Evolutionary conservation across 768 basidiomycete genomes (phyloP).

Genomic region (Gautieria morchelliformis): DNA sequence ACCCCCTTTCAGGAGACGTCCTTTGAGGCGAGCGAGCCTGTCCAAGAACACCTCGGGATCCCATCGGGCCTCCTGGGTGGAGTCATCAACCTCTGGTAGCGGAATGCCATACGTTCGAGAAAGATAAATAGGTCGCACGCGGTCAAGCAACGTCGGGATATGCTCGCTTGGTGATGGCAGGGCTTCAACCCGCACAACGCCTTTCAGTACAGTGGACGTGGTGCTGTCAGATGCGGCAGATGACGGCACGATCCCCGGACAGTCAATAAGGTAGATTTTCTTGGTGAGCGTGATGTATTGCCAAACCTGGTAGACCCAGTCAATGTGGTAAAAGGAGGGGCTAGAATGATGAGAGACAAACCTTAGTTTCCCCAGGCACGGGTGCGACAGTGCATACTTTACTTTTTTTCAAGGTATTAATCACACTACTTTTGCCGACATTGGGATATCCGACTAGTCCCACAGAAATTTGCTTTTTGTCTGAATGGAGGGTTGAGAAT

Average conservation of each 20-base stretch:
- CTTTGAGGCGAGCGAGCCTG: slow-evolving; percentile 81
- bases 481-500: slow-evolving; percentile 92
- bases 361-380: slow-evolving; percentile 94
- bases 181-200: slow-evolving; percentile 93
- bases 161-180: slow-evolving; percentile 88
- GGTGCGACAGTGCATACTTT: slow-evolving; percentile 97
- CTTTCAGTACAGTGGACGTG: slow-evolving; percentile 89
- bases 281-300: slow-evolving; percentile 97
- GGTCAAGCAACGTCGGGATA: slow-evolving; percentile 75
- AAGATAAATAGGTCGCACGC: slow-evolving; percentile 90
- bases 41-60: slow-evolving; percentile 73
- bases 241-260: slow-evolving; percentile 94
- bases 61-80: slow-evolving; percentile 36
- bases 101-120: slow-evolving; percentile 73
- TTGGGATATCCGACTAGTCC: slow-evolving; percentile 98
- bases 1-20: slow-evolving; percentile 85
- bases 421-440: slow-evolving; percentile 94
- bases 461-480: slow-evolving; percentile 99
- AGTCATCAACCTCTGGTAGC: slow-evolving; percentile 47
- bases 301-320: slow-evolving; percentile 53
- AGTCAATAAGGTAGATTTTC: slow-evolving; percentile 97
- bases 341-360: slow-evolving; percentile 13
- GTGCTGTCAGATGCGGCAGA: slow-evolving; percentile 78
- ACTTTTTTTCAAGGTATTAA: slow-evolving; percentile 96
- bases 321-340: background rate